Base-by-base conservation (phyloP, 169 alveolate species). In the Eimeria falciformis region DNA sequence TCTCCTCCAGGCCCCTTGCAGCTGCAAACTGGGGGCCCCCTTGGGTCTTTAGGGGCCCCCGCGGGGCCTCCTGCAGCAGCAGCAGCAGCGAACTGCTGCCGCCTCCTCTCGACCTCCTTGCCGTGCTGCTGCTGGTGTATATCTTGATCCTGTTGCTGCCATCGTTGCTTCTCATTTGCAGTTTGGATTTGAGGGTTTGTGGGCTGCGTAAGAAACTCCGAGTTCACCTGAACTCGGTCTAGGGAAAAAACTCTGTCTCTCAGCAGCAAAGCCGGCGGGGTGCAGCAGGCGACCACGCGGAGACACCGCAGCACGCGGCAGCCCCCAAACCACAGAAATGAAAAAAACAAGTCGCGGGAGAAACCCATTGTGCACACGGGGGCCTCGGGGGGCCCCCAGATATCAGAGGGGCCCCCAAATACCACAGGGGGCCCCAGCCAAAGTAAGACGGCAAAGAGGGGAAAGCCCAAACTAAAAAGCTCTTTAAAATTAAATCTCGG, bases 261-360 rank as follows among this genome's bases (percentile, higher is more conserved):
- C 65, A 73, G 84, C 84, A 73, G 84, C 84, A 73, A 7, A 0
- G 62, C 62, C 40, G 84, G 84, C 5, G 84, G 84, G 12, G 27
- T 4, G 27, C 84, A 73, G 65, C 84, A 73, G 7, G 65, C 84
- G n/a, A 40, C 84, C 11, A 62, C 53, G 1, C 33, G 56, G 23
- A 43, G 65, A 27, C 56, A 25, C 65, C 84, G 65, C 29, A 73
- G 84, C 58, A 73, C 18, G 53, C 37, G 56, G 23, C 65, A 3
- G 5, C 65, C 56, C 18, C 25, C 47, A 17, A 2, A 11, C 84
- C 84, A 73, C 18, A 18, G 14, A 43, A 43, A 73, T 1, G 84
- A 40, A 3, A 73, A 18, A 12, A 73, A n/a, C 65, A 73, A 43
- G 27, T 73, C 84, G n/a, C 14, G 62, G n/a, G 62, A 50, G 14